These are phyloP conservation scores for Verbascum thapsus DNA, from an alignment of 257 asterid species.

Conservation along the genomic window DNA sequence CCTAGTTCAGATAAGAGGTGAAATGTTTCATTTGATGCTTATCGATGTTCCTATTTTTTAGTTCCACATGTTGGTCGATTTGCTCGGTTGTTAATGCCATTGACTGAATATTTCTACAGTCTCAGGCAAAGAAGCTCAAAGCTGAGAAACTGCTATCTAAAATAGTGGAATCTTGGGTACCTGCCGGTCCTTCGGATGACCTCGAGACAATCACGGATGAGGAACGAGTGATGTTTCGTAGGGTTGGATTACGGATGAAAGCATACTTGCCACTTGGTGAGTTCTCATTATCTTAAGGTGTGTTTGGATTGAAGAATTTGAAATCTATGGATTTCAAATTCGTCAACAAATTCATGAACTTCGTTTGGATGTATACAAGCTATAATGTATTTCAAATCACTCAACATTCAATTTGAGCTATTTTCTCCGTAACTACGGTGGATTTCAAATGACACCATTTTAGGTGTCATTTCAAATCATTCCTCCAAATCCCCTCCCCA, in stretches of 20 bases:
- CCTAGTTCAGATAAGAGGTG: constrained; percentile 20
- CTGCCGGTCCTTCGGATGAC: constrained; percentile 87
- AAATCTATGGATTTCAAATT: no score
- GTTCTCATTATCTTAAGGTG: constrained; percentile 37
- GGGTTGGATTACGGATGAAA: constrained; percentile 92
- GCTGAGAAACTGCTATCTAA: constrained; percentile 85
- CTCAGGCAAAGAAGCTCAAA: constrained; percentile 90
- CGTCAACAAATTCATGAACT: no score
- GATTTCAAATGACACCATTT: no score
- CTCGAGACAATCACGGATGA: constrained; percentile 96
- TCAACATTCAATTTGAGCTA: no score
- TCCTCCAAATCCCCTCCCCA: no score
- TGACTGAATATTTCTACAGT: constrained; percentile 46
- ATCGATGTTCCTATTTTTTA: constrained; percentile 3
- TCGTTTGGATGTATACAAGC: no score
- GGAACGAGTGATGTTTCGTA: constrained; percentile 85
- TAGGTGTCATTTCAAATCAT: no score
- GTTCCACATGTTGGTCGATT: constrained; percentile 25
- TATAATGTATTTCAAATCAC: no score
- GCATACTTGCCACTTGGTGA: constrained; percentile 92
- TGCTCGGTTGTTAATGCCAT: constrained; percentile 15
- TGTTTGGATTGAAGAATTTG: no score
- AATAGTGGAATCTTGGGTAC: constrained; percentile 88
- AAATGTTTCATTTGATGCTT: constrained; percentile 4
- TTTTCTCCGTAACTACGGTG: no score